Evolutionary conservation across 768 basidiomycete species (phyloP), one percentile per base, ranked within the genome.

Genomic region (Butyriboletus loyo): DNA sequence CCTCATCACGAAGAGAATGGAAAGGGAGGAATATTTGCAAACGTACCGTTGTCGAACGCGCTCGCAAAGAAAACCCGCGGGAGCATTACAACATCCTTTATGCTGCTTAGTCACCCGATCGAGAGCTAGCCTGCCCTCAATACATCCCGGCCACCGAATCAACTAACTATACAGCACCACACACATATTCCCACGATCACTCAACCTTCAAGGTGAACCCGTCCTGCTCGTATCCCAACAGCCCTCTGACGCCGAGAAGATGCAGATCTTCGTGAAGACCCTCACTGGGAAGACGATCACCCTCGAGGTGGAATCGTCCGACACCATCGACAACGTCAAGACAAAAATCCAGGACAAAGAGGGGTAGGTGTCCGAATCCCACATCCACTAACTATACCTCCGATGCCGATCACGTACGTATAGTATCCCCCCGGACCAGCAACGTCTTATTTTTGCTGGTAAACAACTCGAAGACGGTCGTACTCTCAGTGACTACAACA

Each of bases 381-480:
- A 14, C 15, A 13, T 22, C 24, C 1, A 1, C 25, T 1, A 2
- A 5, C 9, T 7, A 3, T 9, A 19, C 4, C 9, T 2, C n/a
- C 28, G 0, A 28, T 52, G 42, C 52, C 31, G 19, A 61, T 58
- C 46, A 25, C 21, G 17, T 14, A 17, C 32, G 28, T 73, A 93
- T 39, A 66, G 63, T 13, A 65, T 65, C 6, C 63, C 63, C 5
- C 63, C 63, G 0, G 63, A 65, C 40, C 63, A 65, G 53, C 63
- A 65, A 11, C 63, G 63, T 32, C 61, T 65, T 21, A 65, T 65
- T 9, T 65, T 98, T 61, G 96, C 96, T 53, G 96, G 96, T 49
- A 98, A 98, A 82, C 96, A 98, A 74, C 85, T 98, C 53, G 96
- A 98, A 75, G 96, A 98, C 72, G 96, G 96, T 42, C 89, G 96